Percentiles rank a stretch among this genome's conserved stretches.
These are phyloP conservation scores for Aspergillus pseudoterreus DNA, from an alignment of 2,329 filamentous ascomycete genomes.

Conservation along the genomic window DNA sequence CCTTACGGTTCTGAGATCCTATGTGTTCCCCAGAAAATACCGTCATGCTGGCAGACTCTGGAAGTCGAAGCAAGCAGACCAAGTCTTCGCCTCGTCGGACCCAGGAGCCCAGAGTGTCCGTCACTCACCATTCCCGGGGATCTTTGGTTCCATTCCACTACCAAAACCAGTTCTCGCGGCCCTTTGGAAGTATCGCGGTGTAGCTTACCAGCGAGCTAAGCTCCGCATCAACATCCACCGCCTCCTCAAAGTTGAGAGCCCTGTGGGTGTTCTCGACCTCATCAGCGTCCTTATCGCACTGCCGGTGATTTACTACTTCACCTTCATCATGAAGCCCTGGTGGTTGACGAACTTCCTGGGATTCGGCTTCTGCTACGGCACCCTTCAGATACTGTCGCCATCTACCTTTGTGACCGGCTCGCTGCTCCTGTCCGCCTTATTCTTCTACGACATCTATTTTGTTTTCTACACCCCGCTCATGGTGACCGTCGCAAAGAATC, in stretches of 20 bases:
- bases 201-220: slow-evolving; percentile 49
- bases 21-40: slow-evolving; percentile 74
- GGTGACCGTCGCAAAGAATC: slow-evolving; percentile 69
- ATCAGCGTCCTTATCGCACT: slow-evolving; percentile 56
- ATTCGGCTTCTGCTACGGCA: slow-evolving; percentile 79
- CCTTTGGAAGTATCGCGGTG: slow-evolving; percentile 50
- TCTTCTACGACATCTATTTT: slow-evolving; percentile 88
- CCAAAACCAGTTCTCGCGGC: slow-evolving; percentile 28
- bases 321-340: slow-evolving; percentile 58
- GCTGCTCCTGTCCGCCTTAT: slow-evolving; percentile 72
- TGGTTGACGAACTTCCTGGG: slow-evolving; percentile 83
- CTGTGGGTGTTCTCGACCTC: slow-evolving; percentile 44
- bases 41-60: slow-evolving; percentile 49
- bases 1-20: slow-evolving; percentile 60
- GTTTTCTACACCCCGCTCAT: slow-evolving; percentile 54
- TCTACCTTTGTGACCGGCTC: slow-evolving; percentile 82
- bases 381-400: slow-evolving; percentile 79
- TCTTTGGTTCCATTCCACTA: slow-evolving; percentile 47
- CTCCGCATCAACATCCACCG: slow-evolving; percentile 55
- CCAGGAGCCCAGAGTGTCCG: slow-evolving; percentile 17
- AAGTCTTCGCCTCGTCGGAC: slow-evolving; percentile 23
- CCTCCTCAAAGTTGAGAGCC: slow-evolving; percentile 39
- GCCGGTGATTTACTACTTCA: slow-evolving; percentile 62
- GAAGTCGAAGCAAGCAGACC: slow-evolving; percentile 34
- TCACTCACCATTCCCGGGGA: slow-evolving; percentile 51